Evolutionary conservation across 148 eudicot species (phyloP).

Genomic region (Rhododendron simsii): DNA sequence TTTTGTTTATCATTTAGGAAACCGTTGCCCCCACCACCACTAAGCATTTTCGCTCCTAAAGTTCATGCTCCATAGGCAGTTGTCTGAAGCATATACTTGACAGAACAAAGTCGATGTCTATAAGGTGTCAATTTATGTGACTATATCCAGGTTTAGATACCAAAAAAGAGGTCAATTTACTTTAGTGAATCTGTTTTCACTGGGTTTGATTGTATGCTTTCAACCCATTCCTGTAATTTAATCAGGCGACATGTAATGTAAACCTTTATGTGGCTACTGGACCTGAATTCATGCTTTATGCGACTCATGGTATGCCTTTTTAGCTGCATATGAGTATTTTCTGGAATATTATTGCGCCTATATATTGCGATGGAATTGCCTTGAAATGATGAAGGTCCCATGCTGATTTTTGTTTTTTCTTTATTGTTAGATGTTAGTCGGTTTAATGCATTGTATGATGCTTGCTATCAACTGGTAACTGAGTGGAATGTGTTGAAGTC

Average conservation of each 20-base stretch:
- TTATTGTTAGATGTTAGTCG: slow-evolving; percentile 24
- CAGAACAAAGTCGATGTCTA: not conserved
- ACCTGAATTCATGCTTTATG: not conserved
- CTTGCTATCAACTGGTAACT: slow-evolving; percentile 43
- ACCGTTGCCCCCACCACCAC: not conserved
- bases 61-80: not conserved
- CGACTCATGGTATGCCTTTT: not conserved
- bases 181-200: not conserved
- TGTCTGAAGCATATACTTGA: not conserved
- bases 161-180: slow-evolving; percentile 2
- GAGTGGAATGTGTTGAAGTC: slow-evolving; percentile 55
- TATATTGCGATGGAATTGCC: not conserved
- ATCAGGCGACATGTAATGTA: not conserved
- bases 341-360: not conserved
- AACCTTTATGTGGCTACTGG: not conserved
- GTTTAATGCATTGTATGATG: slow-evolving; percentile 30
- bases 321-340: not conserved
- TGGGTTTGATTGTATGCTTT: not conserved
- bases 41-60: not conserved
- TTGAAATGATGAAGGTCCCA: not conserved
- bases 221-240: not conserved
- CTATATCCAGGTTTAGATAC: not conserved
- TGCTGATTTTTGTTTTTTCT: not conserved
- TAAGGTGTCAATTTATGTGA: not conserved
- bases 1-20: not conserved